phyloP scores from a whole-genome alignment of 106 monocot species.

The Gastrodia elata region DNA sequence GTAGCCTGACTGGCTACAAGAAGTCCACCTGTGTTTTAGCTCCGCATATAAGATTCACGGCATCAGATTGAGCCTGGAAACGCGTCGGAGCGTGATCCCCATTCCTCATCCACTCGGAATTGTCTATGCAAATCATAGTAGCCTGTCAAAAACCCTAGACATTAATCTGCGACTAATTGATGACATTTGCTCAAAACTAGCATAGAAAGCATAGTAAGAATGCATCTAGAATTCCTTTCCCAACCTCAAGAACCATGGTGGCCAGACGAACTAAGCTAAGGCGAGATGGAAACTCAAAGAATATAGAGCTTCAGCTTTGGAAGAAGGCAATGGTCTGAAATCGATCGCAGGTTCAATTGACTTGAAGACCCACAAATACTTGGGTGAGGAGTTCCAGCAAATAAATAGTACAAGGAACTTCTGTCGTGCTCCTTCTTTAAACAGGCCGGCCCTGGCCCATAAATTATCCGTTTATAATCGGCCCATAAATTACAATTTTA shows the following conservation, averaged over 20 bases:
- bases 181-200: background rate
- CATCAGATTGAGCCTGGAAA: constrained; percentile 85
- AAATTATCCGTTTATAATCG: too few relatives aligned
- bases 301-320: too few relatives aligned
- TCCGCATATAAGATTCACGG: constrained; percentile 95
- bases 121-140: constrained; percentile 97
- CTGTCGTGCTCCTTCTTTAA: too few relatives aligned
- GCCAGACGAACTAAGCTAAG: background rate
- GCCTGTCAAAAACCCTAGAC: constrained; percentile 34
- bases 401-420: too few relatives aligned
- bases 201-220: background rate
- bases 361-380: too few relatives aligned
- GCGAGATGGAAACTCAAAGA: too few relatives aligned
- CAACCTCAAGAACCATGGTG: constrained; percentile 25
- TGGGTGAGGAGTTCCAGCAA: too few relatives aligned
- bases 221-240: background rate
- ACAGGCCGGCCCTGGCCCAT: too few relatives aligned
- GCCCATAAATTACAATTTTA: too few relatives aligned
- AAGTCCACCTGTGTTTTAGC: constrained; percentile 73
- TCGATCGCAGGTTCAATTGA: too few relatives aligned
- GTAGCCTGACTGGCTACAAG: background rate
- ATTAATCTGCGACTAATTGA: background rate
- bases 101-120: constrained; percentile 97
- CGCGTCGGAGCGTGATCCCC: constrained; percentile 80
- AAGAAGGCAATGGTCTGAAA: too few relatives aligned